A percentile compares a stretch with the other conserved stretches of the same genome.
Evolutionary conservation across 208 protist species (phyloP).

Genomic region (Wallacemonas rigidus): DNA sequence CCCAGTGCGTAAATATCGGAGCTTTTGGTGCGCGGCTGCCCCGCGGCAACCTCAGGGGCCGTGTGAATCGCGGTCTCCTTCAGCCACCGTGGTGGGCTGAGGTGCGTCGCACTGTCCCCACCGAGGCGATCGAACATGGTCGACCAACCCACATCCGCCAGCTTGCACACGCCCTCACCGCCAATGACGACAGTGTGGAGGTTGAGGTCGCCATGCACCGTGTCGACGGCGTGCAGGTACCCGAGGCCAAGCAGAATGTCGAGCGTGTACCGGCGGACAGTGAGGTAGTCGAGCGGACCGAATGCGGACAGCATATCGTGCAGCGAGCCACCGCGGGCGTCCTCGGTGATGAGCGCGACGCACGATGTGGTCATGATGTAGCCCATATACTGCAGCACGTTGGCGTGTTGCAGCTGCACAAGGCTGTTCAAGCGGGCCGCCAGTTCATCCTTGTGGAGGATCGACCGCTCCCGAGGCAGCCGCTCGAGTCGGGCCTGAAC

Average conservation of each 20-base stretch:
- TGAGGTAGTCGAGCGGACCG: conserved; percentile 30
- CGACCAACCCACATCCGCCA: conserved; percentile 47
- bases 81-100: neutral
- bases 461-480: conserved; percentile 34
- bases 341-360: conserved; percentile 61
- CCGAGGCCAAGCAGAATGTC: conserved; percentile 46
- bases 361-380: conserved; percentile 27
- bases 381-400: conserved; percentile 55
- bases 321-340: conserved; percentile 54
- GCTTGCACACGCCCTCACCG: conserved; percentile 60
- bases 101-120: no score
- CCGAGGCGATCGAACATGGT: neutral
- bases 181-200: conserved; percentile 67
- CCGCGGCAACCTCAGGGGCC: conserved; percentile 59
- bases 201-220: conserved; percentile 64
- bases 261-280: conserved; percentile 45
- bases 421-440: conserved; percentile 34
- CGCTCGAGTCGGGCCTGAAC: conserved; percentile 53
- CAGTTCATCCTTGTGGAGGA: conserved; percentile 32
- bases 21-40: conserved; percentile 33
- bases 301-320: conserved; percentile 43
- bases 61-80: conserved; percentile 55
- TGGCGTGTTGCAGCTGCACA: conserved; percentile 40
- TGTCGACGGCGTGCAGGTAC: conserved; percentile 52
- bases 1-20: conserved; percentile 76